A percentile compares a stretch with the other conserved stretches of the same genome.
Evolutionary conservation across 768 basidiomycete species (phyloP).

Genomic region (Lactarius vividus): DNA sequence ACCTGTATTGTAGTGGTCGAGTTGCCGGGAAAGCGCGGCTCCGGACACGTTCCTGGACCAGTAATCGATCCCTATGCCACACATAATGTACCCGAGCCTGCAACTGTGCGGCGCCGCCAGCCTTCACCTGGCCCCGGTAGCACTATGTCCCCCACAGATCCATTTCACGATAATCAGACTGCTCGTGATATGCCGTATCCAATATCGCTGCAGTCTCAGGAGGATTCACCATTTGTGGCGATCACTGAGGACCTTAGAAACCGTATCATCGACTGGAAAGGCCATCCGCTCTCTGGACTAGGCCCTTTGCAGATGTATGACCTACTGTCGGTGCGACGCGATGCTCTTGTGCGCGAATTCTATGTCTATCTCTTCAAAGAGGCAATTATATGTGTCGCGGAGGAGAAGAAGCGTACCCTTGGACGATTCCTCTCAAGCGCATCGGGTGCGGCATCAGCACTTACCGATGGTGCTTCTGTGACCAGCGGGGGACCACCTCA

Average conservation of each 20-base stretch:
- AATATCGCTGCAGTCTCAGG: constrained; percentile 31
- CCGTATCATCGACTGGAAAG: constrained; percentile 96
- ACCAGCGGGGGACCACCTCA: constrained; percentile 26
- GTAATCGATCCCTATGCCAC: constrained; percentile 47
- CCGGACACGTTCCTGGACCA: constrained; percentile 27
- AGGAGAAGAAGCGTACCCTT: constrained; percentile 87
- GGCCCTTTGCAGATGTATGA: constrained; percentile 92
- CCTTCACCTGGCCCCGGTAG: constrained; percentile 36
- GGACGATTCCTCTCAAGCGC: constrained; percentile 70
- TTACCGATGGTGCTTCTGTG: constrained; percentile 46
- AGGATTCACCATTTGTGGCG: constrained; percentile 72
- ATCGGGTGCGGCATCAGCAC: constrained; percentile 39
- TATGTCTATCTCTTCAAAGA: constrained; percentile 97
- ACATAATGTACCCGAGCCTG: constrained; percentile 19
- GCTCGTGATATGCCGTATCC: constrained; percentile 15
- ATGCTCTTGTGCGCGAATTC: constrained; percentile 88
- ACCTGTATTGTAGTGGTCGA: constrained; percentile 95
- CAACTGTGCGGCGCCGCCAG: constrained; percentile 32
- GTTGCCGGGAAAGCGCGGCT: constrained; percentile 72
- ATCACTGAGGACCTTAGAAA: constrained; percentile 88
- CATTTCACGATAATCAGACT: constrained; percentile 21
- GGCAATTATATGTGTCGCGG: constrained; percentile 91
- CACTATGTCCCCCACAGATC: constrained; percentile 11
- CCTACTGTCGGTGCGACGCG: constrained; percentile 83
- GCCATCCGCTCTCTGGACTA: constrained; percentile 84